Base-by-base conservation (phyloP, 495 filamentous ascomycete genomes). In the Bacidia rubella region DNA sequence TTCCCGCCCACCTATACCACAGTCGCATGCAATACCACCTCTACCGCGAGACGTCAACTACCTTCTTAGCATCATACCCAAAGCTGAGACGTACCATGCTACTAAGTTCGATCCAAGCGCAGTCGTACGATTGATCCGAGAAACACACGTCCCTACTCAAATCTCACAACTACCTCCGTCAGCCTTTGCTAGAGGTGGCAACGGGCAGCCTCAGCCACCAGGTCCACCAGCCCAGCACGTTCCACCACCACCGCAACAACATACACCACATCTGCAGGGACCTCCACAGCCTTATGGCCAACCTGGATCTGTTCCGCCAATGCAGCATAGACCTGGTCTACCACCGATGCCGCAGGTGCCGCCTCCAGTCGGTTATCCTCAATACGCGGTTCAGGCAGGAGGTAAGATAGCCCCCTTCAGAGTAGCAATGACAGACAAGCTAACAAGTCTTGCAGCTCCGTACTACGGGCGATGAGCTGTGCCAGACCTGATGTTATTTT, bases 11-110 rank as follows among this genome's bases (percentile, higher is more conserved):
- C 44, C 39, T 12, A 27, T 54, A 23, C 53, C 49, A 49, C 67
- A 56, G 52, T 58, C 43, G 50, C 61, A 20, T 52, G 66, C 40
- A 60, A 67, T 48, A 62, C 67, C 77, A 43, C 68, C 74, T 17
- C 66, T 96, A 41, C 87, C 90, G n/a, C 74, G 81, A 12, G 82
- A 88, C 47, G 76, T 97, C 50, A 83, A 80, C 10, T 83, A 89
- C 61, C 72, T 98, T 19, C 68, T 98, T 24, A 81, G 83, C 59
- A 81, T 88, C 56, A 83, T 98, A 32, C 92, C 92, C 10, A 68
- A 77, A 17, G 81, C 87, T 12, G 79, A 86, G 17, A 65, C 75
- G 2, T 95, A 92, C 65, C 74, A 78, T 53, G 74, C 70, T 54
- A 75, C 65, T 54, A 71, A 76, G 17, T 84, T 96, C 60, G 81